These are phyloP conservation scores for Cladophialophora psammophila DNA, from an alignment of 2,329 filamentous ascomycete genomes.

Conservation along the genomic window DNA sequence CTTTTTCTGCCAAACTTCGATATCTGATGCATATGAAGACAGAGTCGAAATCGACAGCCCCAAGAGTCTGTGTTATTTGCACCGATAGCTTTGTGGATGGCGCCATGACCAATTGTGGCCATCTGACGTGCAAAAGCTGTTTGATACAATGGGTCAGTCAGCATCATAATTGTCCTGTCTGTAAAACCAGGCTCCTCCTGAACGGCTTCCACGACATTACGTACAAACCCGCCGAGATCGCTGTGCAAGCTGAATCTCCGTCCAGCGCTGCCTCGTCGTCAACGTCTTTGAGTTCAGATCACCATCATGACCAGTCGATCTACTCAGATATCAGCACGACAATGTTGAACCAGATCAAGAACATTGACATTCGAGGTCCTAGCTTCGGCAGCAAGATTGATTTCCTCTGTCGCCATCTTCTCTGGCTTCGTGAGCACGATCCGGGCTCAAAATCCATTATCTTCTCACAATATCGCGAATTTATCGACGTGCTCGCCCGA, in stretches of 20 bases:
- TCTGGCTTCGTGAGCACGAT: constrained; percentile 85
- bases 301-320: constrained; percentile 61
- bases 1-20: constrained; percentile 74
- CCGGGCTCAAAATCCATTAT: constrained; percentile 89
- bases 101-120: constrained; percentile 18
- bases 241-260: constrained; percentile 64
- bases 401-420: constrained; percentile 77
- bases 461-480: constrained; percentile 90
- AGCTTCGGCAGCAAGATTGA: constrained; percentile 88
- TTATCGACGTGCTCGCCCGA: constrained; percentile 73
- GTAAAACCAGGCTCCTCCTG: constrained; percentile 72
- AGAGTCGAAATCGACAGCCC: constrained; percentile 69
- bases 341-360: constrained; percentile 80
- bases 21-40: constrained; percentile 71
- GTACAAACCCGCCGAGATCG: constrained; percentile 77
- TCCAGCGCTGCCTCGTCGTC: constrained; percentile 16
- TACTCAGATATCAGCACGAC: constrained; percentile 78
- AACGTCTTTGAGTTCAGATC: constrained; percentile 34
- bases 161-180: constrained; percentile 81
- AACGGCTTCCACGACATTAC: constrained; percentile 84
- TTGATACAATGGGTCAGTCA: constrained; percentile 78
- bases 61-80: constrained; percentile 85
- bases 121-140: constrained; percentile 60
- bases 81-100: constrained; percentile 78
- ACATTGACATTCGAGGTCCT: constrained; percentile 73